Percentiles rank a stretch among this genome's conserved stretches.
phyloP scores from a whole-genome alignment of 257 asterid genomes.

The Avicennia marina region DNA sequence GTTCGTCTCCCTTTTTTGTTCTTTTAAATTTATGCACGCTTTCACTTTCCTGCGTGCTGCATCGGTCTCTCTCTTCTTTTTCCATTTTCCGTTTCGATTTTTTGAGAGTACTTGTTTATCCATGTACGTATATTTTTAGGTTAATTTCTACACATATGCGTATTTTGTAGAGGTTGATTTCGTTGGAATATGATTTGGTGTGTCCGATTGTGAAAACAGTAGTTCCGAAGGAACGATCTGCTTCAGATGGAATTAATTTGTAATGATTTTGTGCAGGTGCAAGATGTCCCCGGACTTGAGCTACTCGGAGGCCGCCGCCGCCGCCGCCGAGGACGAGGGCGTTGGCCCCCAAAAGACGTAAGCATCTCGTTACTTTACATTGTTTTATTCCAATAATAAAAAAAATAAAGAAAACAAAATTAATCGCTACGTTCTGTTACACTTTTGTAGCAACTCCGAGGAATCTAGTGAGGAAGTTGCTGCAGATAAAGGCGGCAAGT shows the following conservation, averaged over 20 bases:
- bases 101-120: background rate
- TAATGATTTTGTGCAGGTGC: too few relatives aligned
- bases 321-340: constrained; percentile 36
- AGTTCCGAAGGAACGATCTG: too few relatives aligned
- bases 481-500: constrained; percentile 80
- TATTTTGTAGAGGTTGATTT: background rate
- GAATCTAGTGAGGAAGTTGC: constrained; percentile 34
- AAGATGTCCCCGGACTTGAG: constrained; percentile 51
- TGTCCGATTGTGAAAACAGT: too few relatives aligned
- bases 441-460: constrained; percentile 30
- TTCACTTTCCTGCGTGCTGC: too few relatives aligned
- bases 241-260: too few relatives aligned
- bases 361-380: background rate
- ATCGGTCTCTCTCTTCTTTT: background rate
- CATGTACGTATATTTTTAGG: background rate
- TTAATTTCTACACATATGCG: too few relatives aligned
- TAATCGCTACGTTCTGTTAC: background rate
- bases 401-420: too few relatives aligned
- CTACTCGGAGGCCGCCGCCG: constrained; percentile 38
- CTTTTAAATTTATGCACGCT: too few relatives aligned
- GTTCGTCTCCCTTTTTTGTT: background rate
- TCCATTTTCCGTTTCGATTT: background rate
- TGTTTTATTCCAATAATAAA: too few relatives aligned
- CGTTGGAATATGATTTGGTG: too few relatives aligned
- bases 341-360: constrained; percentile 44